A percentile compares a stretch with the other conserved stretches of the same genome.
Evolutionary conservation across 106 monocot genomes (phyloP).

Genomic region (Dioscorea zingiberensis): DNA sequence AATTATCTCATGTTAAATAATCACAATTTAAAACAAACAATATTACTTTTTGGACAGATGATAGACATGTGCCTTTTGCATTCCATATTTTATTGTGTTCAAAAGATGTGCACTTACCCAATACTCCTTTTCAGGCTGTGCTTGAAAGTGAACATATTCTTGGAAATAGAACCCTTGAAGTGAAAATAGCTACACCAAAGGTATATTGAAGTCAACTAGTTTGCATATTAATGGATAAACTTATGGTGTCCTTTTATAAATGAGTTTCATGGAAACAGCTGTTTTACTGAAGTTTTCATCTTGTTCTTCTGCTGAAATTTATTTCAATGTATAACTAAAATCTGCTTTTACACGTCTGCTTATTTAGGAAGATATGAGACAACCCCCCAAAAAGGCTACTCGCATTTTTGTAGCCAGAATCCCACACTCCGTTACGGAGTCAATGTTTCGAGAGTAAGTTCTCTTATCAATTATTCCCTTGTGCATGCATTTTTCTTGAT

Average conservation of each 20-base stretch:
- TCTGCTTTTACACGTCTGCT: neutral
- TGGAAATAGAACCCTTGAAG: conserved; percentile 88
- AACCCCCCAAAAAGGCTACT: conserved; percentile 69
- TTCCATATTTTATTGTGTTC: too few species aligned
- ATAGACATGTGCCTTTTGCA: too few species aligned
- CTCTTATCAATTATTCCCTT: neutral
- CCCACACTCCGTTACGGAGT: conserved; percentile 71
- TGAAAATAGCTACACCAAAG: conserved; percentile 97
- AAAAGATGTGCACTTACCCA: neutral
- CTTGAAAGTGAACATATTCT: conserved; percentile 92
- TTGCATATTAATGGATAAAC: neutral
- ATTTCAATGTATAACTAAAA: neutral
- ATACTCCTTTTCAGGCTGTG: conserved; percentile 43
- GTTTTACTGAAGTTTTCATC: neutral
- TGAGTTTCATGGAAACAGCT: neutral
- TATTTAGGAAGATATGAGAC: conserved; percentile 91
- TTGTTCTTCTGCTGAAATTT: neutral
- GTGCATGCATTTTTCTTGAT: neutral
- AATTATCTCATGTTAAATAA: too few species aligned
- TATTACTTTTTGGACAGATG: too few species aligned
- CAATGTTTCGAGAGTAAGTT: conserved; percentile 66
- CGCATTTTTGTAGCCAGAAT: conserved; percentile 99
- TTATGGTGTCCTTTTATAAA: neutral
- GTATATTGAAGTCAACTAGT: conserved; percentile 22
- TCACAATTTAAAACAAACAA: too few species aligned